Conservation (phyloP, 108 stramenopile species). For the Fragilariopsis cylindrus region DNA sequence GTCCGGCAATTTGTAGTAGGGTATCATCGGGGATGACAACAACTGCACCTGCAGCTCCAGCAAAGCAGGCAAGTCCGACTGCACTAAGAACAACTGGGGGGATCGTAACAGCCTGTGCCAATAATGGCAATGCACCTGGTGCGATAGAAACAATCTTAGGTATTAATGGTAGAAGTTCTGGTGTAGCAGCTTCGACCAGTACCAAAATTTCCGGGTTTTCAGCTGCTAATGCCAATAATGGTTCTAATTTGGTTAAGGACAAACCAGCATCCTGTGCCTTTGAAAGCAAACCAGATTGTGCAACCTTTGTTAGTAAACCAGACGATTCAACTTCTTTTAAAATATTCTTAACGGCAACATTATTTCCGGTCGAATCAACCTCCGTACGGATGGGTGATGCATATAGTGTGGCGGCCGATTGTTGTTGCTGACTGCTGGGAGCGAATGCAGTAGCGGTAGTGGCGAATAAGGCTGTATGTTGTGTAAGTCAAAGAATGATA, state of each 20-base stretch:
- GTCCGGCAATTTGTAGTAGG: slow-evolving; percentile 68
- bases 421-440: slow-evolving; percentile 36
- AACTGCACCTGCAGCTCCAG: slow-evolving; percentile 65
- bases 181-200: slow-evolving; percentile 84
- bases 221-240: slow-evolving; percentile 72
- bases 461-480: slow-evolving; percentile 55
- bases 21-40: slow-evolving; percentile 81
- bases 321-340: slow-evolving; percentile 59
- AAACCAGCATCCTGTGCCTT: slow-evolving; percentile 82
- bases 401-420: slow-evolving; percentile 29
- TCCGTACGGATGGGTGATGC: slow-evolving; percentile 38
- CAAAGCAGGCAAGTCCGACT: slow-evolving; percentile 59
- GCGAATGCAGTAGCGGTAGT: slow-evolving; percentile 68
- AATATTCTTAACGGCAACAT: slow-evolving; percentile 77
- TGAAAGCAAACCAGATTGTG: slow-evolving; percentile 75
- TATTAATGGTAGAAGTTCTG: slow-evolving; percentile 79
- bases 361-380: slow-evolving; percentile 79
- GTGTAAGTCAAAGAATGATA: neutral
- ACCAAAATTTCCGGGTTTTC: slow-evolving; percentile 74
- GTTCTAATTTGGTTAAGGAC: slow-evolving; percentile 80
- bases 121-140: slow-evolving; percentile 75
- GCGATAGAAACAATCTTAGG: slow-evolving; percentile 80
- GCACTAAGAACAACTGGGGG: slow-evolving; percentile 50
- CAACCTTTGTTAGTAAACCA: slow-evolving; percentile 78
- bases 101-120: slow-evolving; percentile 63